A percentile compares a stretch with the other conserved stretches of the same genome.
Evolutionary conservation across 2,329 filamentous ascomycete species (phyloP).

Genomic region (Neoascochyta sp.): DNA sequence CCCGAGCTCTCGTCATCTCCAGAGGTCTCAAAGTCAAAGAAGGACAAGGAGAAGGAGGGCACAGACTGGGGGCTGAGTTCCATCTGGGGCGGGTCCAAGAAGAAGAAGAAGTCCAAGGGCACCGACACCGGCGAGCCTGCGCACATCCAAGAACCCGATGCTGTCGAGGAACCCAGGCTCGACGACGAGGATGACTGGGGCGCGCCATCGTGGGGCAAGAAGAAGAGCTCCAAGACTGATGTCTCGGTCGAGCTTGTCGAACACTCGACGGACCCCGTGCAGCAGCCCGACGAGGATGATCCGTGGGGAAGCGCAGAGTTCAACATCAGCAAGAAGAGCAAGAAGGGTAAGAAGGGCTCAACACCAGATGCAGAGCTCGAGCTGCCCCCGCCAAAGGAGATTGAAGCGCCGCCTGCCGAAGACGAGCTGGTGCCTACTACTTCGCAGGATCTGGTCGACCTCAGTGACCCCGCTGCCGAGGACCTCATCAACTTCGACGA

Average conservation of each 20-base stretch:
- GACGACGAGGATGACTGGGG: conserved; percentile 55
- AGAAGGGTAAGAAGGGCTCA: conserved; percentile 53
- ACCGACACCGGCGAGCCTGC: conserved; percentile 29
- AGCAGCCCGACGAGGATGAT: conserved; percentile 44
- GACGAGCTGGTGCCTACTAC: conserved; percentile 32
- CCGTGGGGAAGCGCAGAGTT: conserved; percentile 38
- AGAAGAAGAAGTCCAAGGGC: conserved; percentile 46
- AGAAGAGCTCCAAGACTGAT: conserved; percentile 40
- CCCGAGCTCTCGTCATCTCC: conserved; percentile 14
- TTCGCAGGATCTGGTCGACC: conserved; percentile 26
- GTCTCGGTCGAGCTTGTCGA: conserved; percentile 39
- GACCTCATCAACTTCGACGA: conserved; percentile 34
- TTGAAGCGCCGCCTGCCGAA: conserved; percentile 44
- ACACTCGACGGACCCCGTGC: conserved; percentile 40
- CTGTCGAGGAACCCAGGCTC: conserved; percentile 49
- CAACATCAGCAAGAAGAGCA: conserved; percentile 50
- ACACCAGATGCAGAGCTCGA: conserved; percentile 44
- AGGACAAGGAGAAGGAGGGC: conserved; percentile 30
- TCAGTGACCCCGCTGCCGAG: conserved; percentile 31
- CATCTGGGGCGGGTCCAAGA: conserved; percentile 43
- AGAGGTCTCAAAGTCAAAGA: conserved; percentile 4
- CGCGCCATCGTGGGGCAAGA: conserved; percentile 55
- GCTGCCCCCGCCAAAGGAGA: conserved; percentile 51
- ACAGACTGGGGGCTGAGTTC: conserved; percentile 36
- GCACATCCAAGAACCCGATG: conserved; percentile 44